Conservation (phyloP, 2,329 filamentous ascomycete genomes). For the Xylariaceae sp. region DNA sequence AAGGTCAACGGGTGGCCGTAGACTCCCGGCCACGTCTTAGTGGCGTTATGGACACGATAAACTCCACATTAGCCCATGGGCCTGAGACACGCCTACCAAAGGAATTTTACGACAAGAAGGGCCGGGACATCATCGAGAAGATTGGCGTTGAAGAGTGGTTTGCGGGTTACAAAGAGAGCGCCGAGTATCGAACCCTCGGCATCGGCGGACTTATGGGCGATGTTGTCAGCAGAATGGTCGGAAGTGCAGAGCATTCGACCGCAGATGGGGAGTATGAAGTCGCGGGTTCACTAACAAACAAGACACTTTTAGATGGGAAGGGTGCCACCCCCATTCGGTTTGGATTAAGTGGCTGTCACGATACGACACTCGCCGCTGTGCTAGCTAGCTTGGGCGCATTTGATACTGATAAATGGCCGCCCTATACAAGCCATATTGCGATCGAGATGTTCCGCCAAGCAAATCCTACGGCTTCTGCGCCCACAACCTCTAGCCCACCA, state of each 20-base stretch:
- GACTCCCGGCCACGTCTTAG: conserved; percentile 80
- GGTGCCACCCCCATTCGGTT: conserved; percentile 60
- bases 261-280: conserved; percentile 54
- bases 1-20: conserved; percentile 68
- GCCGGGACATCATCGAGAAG: conserved; percentile 65
- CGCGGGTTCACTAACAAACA: conserved; percentile 24
- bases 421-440: conserved; percentile 88
- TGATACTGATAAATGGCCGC: conserved; percentile 74
- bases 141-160: conserved; percentile 93
- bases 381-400: conserved; percentile 79
- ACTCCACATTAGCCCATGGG: conserved; percentile 82
- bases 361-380: conserved; percentile 83
- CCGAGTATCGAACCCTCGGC: conserved; percentile 84
- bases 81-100: conserved; percentile 73
- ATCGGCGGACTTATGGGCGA: conserved; percentile 86
- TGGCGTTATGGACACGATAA: conserved; percentile 93
- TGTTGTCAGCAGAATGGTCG: conserved; percentile 72
- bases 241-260: conserved; percentile 57
- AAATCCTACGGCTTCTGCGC: conserved; percentile 15
- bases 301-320: conserved; percentile 35
- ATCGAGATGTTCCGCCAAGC: conserved; percentile 78
- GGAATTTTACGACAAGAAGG: conserved; percentile 82
- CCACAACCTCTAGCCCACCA: conserved; percentile 7
- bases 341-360: conserved; percentile 82
- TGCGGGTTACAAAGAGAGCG: conserved; percentile 76